Base-by-base conservation (phyloP, 1,284 basidiomycete genomes). In the Pseudozyma thailandica region DNA sequence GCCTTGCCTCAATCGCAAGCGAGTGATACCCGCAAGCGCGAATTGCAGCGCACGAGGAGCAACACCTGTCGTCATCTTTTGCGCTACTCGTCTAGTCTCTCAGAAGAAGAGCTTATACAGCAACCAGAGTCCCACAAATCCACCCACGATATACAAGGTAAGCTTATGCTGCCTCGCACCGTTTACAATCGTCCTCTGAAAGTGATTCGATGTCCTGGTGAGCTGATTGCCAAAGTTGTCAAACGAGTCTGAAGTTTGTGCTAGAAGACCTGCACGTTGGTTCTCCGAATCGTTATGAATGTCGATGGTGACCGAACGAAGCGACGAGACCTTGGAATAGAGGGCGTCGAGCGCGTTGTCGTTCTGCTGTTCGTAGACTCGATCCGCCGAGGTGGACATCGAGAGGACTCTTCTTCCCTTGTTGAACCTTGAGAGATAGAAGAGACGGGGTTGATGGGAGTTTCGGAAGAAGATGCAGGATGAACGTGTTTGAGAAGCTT, bases 281-380 rank as follows among this genome's bases (percentile, higher is more conserved):
- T 66, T 70, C 43, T 80, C 76, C 20, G 78, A 69, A 58, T 80
- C 78, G 53, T 72, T 63, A 59, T 80, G 76, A 45, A 80, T 80
- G 52, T 77, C 73, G 30, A 80, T 57, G 1, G 78, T 80, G 28
- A 80, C 71, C n/a, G 72, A 72, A n/a, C 78, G 65, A 27, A 77
- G 50, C 18, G 75, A 74, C 9, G 68, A 69, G 16, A 77, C 76
- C 48, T 80, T 80, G 38, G 68, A 68, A 59, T 75, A 78, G 39
- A 80, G 72, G 10, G 64, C 58, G 59, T 78, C 71, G 50, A 80
- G 68, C 25, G 78, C 65, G 27, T 72, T 68, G 43, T 80, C 78
- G 71, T 80, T 80, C 69, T 80, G 78, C 59, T 80, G 76, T 60
- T 80, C 78, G 63, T 78, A 78, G 8, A 63, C 71, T 27, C 62